Percentiles rank a stretch among this genome's conserved stretches.
Evolutionary conservation across 306 rosid genomes (phyloP).

Genomic region (Medicago ruthenica): DNA sequence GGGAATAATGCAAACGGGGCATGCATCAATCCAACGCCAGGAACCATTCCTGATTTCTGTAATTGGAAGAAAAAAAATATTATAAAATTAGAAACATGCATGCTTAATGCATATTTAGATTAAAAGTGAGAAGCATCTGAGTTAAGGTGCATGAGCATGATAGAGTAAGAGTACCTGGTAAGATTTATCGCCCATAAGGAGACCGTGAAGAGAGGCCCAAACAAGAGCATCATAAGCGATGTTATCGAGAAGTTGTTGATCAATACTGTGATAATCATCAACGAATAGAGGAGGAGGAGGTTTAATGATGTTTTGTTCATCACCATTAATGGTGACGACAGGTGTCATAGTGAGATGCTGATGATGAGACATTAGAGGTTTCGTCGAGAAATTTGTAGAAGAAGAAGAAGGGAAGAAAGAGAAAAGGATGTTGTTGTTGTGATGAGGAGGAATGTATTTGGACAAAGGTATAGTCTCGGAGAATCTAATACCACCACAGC

Average conservation of each 20-base stretch:
- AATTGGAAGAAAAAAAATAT: not conserved
- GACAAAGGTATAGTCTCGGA: too few relatives aligned
- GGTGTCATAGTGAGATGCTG: not conserved
- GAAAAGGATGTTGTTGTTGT: not conserved
- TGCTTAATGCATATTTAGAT: too few relatives aligned
- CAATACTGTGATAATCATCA: conserved; percentile 56
- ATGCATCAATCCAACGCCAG: conserved; percentile 91
- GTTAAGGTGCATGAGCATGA: too few relatives aligned
- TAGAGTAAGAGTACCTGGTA: conserved; percentile 60
- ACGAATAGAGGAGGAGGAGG: conserved; percentile 9
- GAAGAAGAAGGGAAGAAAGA: not conserved
- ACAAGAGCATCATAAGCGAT: conserved; percentile 83
- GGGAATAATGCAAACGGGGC: conserved; percentile 87
- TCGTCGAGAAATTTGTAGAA: not conserved
- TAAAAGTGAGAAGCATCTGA: too few relatives aligned
- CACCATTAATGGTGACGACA: not conserved
- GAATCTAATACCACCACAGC: too few relatives aligned
- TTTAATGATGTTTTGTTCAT: not conserved
- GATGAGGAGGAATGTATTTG: too few relatives aligned
- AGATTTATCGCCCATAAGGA: conserved; percentile 75
- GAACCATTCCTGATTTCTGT: conserved; percentile 75
- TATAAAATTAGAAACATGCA: too few relatives aligned
- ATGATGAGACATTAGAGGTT: not conserved
- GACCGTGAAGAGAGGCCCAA: conserved; percentile 93
- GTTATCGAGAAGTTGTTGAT: conserved; percentile 55